These are phyloP conservation scores for Rhododendron williamsianum DNA, from an alignment of 148 eudicot genomes.

Conservation along the genomic window DNA sequence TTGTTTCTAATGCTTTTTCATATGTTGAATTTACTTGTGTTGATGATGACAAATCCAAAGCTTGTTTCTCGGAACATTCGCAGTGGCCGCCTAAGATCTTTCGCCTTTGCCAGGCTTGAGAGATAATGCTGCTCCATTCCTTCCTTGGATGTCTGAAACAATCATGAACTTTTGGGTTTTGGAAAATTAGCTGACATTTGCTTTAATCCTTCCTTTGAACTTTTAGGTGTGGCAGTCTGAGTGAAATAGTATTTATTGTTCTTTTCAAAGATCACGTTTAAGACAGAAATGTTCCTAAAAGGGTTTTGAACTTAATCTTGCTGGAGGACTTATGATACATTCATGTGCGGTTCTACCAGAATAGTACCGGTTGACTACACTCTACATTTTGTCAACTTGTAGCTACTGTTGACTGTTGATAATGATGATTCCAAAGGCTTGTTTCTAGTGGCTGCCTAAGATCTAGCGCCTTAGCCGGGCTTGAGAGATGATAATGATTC, in stretches of 20 bases:
- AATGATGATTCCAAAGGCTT: constrained; percentile 40
- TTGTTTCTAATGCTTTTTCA: too few species aligned
- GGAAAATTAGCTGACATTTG: not conserved
- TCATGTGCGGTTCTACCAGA: not conserved
- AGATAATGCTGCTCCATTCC: not conserved
- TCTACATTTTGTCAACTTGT: not conserved
- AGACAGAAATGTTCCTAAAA: too few species aligned
- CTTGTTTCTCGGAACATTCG: constrained; percentile 65
- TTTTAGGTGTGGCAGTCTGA: too few species aligned
- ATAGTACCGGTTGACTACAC: too few species aligned
- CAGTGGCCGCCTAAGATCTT: constrained; percentile 65
- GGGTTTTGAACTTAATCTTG: too few species aligned
- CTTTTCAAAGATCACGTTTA: too few species aligned
- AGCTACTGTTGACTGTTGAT: constrained; percentile 1
- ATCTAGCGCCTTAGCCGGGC: constrained; percentile 46
- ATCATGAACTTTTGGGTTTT: not conserved
- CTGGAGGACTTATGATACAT: too few species aligned
- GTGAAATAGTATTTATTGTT: not conserved
- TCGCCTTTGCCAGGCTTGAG: constrained; percentile 37
- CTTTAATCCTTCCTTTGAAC: not conserved
- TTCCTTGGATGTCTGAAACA: not conserved
- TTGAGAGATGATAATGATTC: constrained; percentile 2
- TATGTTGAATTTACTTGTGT: not conserved
- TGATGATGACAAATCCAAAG: constrained; percentile 12
- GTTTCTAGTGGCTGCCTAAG: constrained; percentile 67